These are phyloP conservation scores for Microsporum ferrugineum DNA, from an alignment of 2,329 filamentous ascomycete genomes.

Conservation along the genomic window DNA sequence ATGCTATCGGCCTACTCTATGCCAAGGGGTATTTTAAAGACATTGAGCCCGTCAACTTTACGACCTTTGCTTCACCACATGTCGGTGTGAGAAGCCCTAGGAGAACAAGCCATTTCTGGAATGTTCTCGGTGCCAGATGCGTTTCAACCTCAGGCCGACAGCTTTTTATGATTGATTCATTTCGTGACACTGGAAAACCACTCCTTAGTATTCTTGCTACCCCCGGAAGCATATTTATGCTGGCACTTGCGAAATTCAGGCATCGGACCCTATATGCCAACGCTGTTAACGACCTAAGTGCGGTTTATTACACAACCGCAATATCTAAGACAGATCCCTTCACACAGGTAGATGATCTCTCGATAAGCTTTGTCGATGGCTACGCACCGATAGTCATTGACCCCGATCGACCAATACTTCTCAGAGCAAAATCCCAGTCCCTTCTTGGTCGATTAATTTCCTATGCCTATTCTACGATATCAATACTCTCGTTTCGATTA, in stretches of 20 bases:
- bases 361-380: conserved; percentile 61
- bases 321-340: conserved; percentile 72
- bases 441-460: conserved; percentile 13
- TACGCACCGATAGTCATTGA: conserved; percentile 70
- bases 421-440: conserved; percentile 19
- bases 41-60: conserved; percentile 83
- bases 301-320: conserved; percentile 70
- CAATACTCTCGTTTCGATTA: conserved; percentile 51
- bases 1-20: conserved; percentile 72
- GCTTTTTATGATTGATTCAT: conserved; percentile 75
- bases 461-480: conserved; percentile 29
- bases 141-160: conserved; percentile 76
- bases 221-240: conserved; percentile 72
- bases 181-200: conserved; percentile 70
- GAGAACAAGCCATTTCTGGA: conserved; percentile 61
- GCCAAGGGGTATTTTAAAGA: conserved; percentile 68
- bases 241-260: conserved; percentile 63
- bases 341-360: conserved; percentile 52
- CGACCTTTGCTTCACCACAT: conserved; percentile 79
- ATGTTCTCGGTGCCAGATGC: conserved; percentile 69
- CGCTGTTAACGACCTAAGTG: conserved; percentile 71
- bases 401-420: conserved; percentile 22
- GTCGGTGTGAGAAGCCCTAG: conserved; percentile 62
- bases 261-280: conserved; percentile 73
- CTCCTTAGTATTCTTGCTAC: conserved; percentile 74